A percentile compares a stretch with the other conserved stretches of the same genome.
Evolutionary conservation across 1,284 basidiomycete genomes (phyloP).

Genomic region (Ceratobasidium sp.): DNA sequence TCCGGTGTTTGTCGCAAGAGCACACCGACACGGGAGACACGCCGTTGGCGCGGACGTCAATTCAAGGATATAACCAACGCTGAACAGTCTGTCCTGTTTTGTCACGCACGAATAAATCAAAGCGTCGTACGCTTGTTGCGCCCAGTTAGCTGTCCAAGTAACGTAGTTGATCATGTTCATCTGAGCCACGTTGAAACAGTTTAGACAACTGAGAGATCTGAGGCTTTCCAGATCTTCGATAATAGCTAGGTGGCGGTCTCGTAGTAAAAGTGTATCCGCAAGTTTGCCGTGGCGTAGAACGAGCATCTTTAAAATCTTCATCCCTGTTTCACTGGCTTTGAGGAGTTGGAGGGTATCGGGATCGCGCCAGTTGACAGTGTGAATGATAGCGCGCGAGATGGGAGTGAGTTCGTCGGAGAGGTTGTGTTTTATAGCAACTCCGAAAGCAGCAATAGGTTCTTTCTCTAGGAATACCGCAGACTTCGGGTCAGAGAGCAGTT

Average conservation of each 20-base stretch:
- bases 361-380: slow-evolving; percentile 15
- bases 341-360: slow-evolving; percentile 12
- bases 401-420: slow-evolving; percentile 10
- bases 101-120: slow-evolving; percentile 19
- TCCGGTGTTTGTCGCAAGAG: not conserved
- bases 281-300: slow-evolving; percentile 25
- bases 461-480: slow-evolving; percentile 23
- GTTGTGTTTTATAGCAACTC: not conserved
- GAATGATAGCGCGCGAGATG: slow-evolving; percentile 3
- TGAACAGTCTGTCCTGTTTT: slow-evolving; percentile 13
- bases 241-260: not conserved
- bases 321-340: not conserved
- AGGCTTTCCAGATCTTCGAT: slow-evolving; percentile 5
- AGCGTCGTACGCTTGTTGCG: slow-evolving; percentile 9
- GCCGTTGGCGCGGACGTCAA: not conserved
- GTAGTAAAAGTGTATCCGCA: not conserved
- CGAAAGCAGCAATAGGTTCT: slow-evolving; percentile 20
- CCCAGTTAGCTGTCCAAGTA: slow-evolving; percentile 16
- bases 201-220: not conserved
- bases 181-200: slow-evolving; percentile 10
- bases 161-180: not conserved
- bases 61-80: slow-evolving; percentile 24
- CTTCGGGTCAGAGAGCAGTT: not conserved
- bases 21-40: not conserved
- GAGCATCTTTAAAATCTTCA: slow-evolving; percentile 20